Evolutionary conservation across 1,284 basidiomycete genomes (phyloP).

Genomic region (Rhodotorula sp.): DNA sequence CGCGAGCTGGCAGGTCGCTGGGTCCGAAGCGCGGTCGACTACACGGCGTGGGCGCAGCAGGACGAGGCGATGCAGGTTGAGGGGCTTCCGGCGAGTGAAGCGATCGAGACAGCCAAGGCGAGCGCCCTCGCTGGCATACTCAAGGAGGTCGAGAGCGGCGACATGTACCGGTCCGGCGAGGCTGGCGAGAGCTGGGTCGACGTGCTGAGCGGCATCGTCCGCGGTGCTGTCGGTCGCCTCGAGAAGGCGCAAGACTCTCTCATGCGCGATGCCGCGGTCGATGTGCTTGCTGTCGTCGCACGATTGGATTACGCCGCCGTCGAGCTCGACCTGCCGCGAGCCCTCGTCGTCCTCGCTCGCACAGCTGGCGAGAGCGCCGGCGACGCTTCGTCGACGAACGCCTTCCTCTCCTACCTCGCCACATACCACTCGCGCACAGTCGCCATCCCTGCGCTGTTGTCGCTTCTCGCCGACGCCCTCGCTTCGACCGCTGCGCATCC

Average conservation of each 20-base stretch:
- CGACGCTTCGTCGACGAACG: background rate
- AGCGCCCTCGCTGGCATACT: slow-evolving; percentile 15
- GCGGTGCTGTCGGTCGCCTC: slow-evolving; percentile 13
- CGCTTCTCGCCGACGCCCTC: slow-evolving; percentile 24
- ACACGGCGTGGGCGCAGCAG: slow-evolving; percentile 10
- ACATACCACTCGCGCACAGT: slow-evolving; percentile 31
- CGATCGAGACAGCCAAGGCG: slow-evolving; percentile 6
- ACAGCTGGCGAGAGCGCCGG: background rate
- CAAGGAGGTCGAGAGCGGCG: slow-evolving; percentile 23
- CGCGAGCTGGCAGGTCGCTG: slow-evolving; percentile 33
- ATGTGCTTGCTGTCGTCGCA: slow-evolving; percentile 5
- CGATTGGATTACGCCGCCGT: slow-evolving; percentile 25
- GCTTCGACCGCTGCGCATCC: background rate
- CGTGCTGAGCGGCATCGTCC: slow-evolving; percentile 11
- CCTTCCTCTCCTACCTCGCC: slow-evolving; percentile 31
- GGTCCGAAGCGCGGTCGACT: slow-evolving; percentile 13
- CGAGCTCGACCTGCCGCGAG: slow-evolving; percentile 2
- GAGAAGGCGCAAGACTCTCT: background rate
- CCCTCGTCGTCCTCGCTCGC: slow-evolving; percentile 15
- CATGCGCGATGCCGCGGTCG: slow-evolving; percentile 4
- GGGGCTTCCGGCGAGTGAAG: background rate
- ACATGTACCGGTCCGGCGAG: slow-evolving; percentile 28
- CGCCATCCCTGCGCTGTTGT: slow-evolving; percentile 24
- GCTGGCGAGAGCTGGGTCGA: slow-evolving; percentile 24
- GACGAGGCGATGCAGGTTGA: background rate